phyloP scores from a whole-genome alignment of 805 yeast genomes.

The Candida insectorum region DNA sequence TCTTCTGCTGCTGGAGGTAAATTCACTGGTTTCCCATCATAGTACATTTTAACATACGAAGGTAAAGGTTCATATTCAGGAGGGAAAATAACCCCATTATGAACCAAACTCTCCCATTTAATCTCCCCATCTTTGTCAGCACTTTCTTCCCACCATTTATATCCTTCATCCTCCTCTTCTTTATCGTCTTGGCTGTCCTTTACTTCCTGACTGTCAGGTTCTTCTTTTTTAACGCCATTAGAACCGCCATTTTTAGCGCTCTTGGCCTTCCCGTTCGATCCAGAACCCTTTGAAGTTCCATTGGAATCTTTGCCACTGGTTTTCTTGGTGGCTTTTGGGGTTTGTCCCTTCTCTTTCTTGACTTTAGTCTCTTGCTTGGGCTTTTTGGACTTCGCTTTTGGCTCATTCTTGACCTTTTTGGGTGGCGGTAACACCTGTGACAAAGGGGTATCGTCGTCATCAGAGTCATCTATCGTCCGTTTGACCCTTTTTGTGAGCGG shows the following conservation, averaged over 20 bases:
- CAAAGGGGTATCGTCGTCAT: conserved; percentile 14
- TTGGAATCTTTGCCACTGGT: not conserved
- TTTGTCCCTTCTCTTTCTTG: conserved; percentile 3
- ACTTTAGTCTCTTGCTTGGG: conserved; percentile 6
- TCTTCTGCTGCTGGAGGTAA: conserved; percentile 87
- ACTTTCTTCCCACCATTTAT: conserved; percentile 71
- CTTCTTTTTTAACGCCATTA: conserved; percentile 8
- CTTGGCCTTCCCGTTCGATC: not conserved
- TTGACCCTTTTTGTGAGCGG: conserved; percentile 16
- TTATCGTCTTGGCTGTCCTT: conserved; percentile 17
- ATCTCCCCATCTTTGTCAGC: conserved; percentile 67
- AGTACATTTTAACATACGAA: conserved; percentile 64
- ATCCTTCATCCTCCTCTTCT: conserved; percentile 46
- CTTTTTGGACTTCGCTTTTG: conserved; percentile 1
- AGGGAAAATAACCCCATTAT: conserved; percentile 90
- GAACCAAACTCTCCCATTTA: conserved; percentile 85
- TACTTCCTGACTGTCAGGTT: conserved; percentile 4
- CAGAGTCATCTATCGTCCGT: conserved; percentile 7
- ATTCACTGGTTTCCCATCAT: conserved; percentile 71
- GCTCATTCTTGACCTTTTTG: conserved; percentile 4
- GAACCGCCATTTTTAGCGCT: not conserved
- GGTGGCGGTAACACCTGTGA: conserved; percentile 8
- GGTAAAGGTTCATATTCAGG: conserved; percentile 91
- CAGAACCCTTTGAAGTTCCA: no score
- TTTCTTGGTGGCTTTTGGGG: conserved; percentile 1